Conservation (phyloP, 1,139 yeast genomes). For the Pichia sp. region DNA sequence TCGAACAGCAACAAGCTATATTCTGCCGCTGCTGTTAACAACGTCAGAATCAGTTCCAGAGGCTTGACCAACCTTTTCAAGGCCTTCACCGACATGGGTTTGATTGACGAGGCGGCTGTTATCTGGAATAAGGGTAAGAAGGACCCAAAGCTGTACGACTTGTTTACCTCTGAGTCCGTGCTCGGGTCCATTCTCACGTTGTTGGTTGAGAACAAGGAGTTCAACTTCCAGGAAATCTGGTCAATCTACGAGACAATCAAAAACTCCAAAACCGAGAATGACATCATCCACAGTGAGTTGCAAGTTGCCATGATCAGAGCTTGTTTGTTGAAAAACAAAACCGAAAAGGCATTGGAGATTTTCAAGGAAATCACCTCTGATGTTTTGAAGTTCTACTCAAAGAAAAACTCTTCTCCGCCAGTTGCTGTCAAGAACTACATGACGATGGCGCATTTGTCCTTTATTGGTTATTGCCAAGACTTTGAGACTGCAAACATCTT, state of each 20-base stretch:
- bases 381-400: slow-evolving; percentile 31
- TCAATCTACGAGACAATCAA: slow-evolving; percentile 41
- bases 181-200: slow-evolving; percentile 70
- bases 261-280: slow-evolving; percentile 26
- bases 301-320: slow-evolving; percentile 58
- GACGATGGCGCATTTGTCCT: slow-evolving; percentile 67
- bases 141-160: slow-evolving; percentile 23
- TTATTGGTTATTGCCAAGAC: slow-evolving; percentile 78
- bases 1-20: neutral
- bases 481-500: slow-evolving; percentile 65
- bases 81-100: slow-evolving; percentile 49
- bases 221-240: slow-evolving; percentile 55
- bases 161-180: slow-evolving; percentile 46
- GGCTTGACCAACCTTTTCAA: slow-evolving; percentile 57
- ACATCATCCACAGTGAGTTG: slow-evolving; percentile 42
- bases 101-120: slow-evolving; percentile 47
- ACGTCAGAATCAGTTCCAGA: slow-evolving; percentile 37
- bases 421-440: slow-evolving; percentile 38
- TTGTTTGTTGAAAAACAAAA: slow-evolving; percentile 45
- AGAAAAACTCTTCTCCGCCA: slow-evolving; percentile 21
- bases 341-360: slow-evolving; percentile 45
- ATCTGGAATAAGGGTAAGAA: slow-evolving; percentile 45
- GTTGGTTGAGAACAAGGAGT: slow-evolving; percentile 56
- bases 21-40: neutral
- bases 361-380: slow-evolving; percentile 40